Base-by-base conservation (phyloP, 257 asterid genomes). In the Nicotiana attenuata region DNA sequence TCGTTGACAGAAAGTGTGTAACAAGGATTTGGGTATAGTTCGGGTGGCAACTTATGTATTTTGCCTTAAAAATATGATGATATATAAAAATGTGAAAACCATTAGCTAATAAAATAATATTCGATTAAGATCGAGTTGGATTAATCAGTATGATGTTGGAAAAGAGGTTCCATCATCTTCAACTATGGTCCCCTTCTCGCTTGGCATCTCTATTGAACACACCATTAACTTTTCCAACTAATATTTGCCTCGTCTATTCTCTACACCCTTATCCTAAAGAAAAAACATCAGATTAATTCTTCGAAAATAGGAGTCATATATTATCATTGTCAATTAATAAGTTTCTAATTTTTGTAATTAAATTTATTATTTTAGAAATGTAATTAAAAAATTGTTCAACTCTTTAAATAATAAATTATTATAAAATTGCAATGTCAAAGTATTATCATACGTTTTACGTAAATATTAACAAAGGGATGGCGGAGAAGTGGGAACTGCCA, bases 131-230 rank as follows among this genome's bases (percentile, higher is more conserved):
- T 52, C 56, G 56, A 73, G 79, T 71, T 10, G 57, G 35, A 45
- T 71, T 41, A 20, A 47, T 47, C 41, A 41, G 35, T 9, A 45
- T 41, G 5, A 3, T 3, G 33, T 24, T 73, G 38, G 20, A 41
- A 69, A 41, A 20, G 35, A 69, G 38, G 78, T 73, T 73, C 26
- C 78, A 73, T 73, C 38, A 47, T 71, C 60, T 71, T 71, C 78
- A 47, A 45, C 38, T 73, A 14, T 47, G 22, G 61, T 14, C 61
- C 61, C 79, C 61, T 73, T 47, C n/a, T 47, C 7, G 2, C 47
- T 47, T 20, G 59, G 53, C 38, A 45, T 13, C 24, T 47, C 1
- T 28, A 22, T 73, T 73, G 55, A 22, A 73, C 38, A 45, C 57
- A 22, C 22, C 22, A 73, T 22, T 20, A 73, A 47, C 14, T 14